Percentiles rank a stretch among this genome's conserved stretches.
Evolutionary conservation across 805 yeast species (phyloP).

Genomic region (Danielia reshetovae): DNA sequence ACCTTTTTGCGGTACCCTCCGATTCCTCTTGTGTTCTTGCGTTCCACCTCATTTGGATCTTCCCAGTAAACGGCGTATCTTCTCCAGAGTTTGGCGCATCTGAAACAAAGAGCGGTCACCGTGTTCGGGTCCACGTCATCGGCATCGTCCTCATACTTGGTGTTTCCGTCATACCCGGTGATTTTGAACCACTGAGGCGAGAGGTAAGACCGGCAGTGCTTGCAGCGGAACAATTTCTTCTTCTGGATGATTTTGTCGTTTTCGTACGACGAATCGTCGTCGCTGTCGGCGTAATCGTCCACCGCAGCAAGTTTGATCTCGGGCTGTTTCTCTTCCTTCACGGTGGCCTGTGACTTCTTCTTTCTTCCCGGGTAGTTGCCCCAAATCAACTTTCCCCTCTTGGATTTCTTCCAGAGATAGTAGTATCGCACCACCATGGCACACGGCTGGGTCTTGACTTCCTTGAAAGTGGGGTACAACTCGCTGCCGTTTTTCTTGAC

Average conservation of each 20-base stretch:
- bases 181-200: conserved; percentile 68
- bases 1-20: conserved; percentile 56
- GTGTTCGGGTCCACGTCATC: conserved; percentile 18
- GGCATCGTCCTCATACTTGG: conserved; percentile 27
- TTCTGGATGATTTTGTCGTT: conserved; percentile 41
- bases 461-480: conserved; percentile 64
- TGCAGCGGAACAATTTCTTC: conserved; percentile 53
- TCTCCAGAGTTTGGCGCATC: conserved; percentile 92
- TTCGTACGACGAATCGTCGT: conserved; percentile 72
- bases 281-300: conserved; percentile 57
- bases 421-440: conserved; percentile 83
- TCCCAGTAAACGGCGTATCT: conserved; percentile 87
- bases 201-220: conserved; percentile 58
- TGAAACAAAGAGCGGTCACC: conserved; percentile 64
- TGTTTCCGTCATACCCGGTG: conserved; percentile 52
- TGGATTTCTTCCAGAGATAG: conserved; percentile 88
- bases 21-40: conserved; percentile 41
- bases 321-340: conserved; percentile 16
- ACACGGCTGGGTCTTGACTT: conserved; percentile 68
- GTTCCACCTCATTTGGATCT: conserved; percentile 63
- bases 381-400: conserved; percentile 73
- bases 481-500: conserved; percentile 74
- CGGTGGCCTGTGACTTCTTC: conserved; percentile 46
- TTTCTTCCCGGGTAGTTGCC: conserved; percentile 75
- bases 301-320: conserved; percentile 11